phyloP scores from a whole-genome alignment of 495 filamentous ascomycete genomes.

The Lasiosphaeria ovina region DNA sequence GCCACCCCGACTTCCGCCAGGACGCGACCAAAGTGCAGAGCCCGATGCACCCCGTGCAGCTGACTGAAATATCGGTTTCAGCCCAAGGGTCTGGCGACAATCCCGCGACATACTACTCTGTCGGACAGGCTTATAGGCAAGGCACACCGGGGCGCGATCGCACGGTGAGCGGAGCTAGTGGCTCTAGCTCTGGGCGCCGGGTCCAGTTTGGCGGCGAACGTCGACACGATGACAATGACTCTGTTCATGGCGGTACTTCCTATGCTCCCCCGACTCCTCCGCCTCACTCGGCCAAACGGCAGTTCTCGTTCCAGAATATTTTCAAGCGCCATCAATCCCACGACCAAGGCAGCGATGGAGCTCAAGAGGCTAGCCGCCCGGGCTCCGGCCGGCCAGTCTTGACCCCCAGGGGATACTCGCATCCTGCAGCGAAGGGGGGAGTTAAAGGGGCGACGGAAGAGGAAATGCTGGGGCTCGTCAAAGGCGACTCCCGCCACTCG shows the following conservation, averaged over 20 bases:
- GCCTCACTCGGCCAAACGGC: constrained; percentile 59
- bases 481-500: constrained; percentile 61
- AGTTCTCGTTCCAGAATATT: constrained; percentile 89
- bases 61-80: constrained; percentile 60
- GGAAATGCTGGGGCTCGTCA: constrained; percentile 81
- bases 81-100: constrained; percentile 45
- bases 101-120: constrained; percentile 36
- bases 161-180: constrained; percentile 34
- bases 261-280: constrained; percentile 50
- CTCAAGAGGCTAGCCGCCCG: constrained; percentile 27
- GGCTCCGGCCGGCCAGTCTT: constrained; percentile 36
- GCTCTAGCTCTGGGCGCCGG: constrained; percentile 38
- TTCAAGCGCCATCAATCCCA: constrained; percentile 54
- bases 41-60: constrained; percentile 57
- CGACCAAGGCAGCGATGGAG: constrained; percentile 36
- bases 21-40: constrained; percentile 37
- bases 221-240: constrained; percentile 8
- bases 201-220: constrained; percentile 38
- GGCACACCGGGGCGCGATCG: constrained; percentile 17
- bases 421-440: constrained; percentile 43
- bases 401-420: constrained; percentile 49
- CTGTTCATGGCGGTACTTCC: constrained; percentile 35
- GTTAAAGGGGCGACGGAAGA: constrained; percentile 73
- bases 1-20: constrained; percentile 37
- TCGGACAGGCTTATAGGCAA: constrained; percentile 20